Evolutionary conservation across 106 monocot species (phyloP), one percentile per base, ranked within the genome.

Genomic region (Alisma plantagoaquatica): DNA sequence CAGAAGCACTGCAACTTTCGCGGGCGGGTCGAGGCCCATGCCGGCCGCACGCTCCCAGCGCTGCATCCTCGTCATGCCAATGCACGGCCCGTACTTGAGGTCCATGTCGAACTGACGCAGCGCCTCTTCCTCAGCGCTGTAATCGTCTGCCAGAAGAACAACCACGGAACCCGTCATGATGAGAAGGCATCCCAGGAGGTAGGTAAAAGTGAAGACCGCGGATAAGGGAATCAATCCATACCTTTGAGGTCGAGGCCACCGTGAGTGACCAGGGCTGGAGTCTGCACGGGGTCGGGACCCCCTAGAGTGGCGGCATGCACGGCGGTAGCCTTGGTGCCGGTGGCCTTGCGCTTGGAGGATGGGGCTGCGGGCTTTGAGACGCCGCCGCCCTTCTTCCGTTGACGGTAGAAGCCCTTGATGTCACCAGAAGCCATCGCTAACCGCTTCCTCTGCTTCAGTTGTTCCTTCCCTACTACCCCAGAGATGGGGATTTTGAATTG

Each of bases 51-150:
- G 59, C 41, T 87, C 74, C 87, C 81, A 87, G 14, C 87, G 70
- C 61, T 75, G 47, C 27, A 75, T 44, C 8, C 87, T 69, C 15
- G 67, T 66, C 33, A 87, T 60, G 1, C 87, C 81, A 2, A 87
- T 20, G 53, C 78, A 87, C 9, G 81, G 81, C 6, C 87, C 81
- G 59, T 62, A 81, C 43, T 43, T 54, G 75, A 87, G 72, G 54
- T 87, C 75, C 87, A 87, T 65, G 47, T 87, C 87, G 52, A 87
- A 87, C 51, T 70, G 72, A 61, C 81, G 41, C 75, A 87, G 64
- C 63, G 31, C 62, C 72, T 54, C 64, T 49, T 86, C 86, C 51
- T 77, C 67, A 10, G 62, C 58, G 24, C 56, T 70, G 35, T 65
- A 62, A 3, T 49, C 61, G 9, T 14, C 35, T 38, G 35, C 35